These are phyloP conservation scores for Sextonia rubra DNA, from an alignment of 164 flowering plant species.

Conservation along the genomic window DNA sequence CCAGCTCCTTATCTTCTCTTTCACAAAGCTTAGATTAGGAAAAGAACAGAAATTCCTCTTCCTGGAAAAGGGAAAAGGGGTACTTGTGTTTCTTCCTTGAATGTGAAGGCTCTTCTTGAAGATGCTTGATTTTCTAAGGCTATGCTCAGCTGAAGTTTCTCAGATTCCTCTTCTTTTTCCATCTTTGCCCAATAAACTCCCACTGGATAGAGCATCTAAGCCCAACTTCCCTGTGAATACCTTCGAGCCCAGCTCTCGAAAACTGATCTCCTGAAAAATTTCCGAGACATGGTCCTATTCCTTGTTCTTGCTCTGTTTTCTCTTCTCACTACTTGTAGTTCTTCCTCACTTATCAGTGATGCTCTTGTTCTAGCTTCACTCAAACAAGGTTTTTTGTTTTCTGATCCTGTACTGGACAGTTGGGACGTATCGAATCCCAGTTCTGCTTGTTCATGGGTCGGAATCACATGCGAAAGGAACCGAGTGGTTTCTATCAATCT, in stretches of 20 bases:
- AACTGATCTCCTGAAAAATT: constrained; percentile 18
- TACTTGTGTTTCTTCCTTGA: constrained; percentile 49
- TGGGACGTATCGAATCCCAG: constrained; percentile 55
- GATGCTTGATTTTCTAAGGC: constrained; percentile 49
- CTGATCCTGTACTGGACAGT: constrained; percentile 28
- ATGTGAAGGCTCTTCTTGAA: constrained; percentile 57
- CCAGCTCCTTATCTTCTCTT: not conserved
- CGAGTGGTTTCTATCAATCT: constrained; percentile 41
- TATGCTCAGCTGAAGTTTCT: constrained; percentile 38
- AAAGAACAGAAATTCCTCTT: constrained; percentile 15
- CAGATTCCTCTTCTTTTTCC: constrained; percentile 47
- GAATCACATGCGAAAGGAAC: constrained; percentile 40
- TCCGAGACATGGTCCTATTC: constrained; percentile 28
- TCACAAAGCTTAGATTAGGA: constrained; percentile 6
- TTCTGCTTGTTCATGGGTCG: constrained; percentile 64
- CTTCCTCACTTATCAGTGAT: constrained; percentile 48
- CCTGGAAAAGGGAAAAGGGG: constrained; percentile 21
- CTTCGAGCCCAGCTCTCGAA: constrained; percentile 24
- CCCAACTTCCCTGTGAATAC: constrained; percentile 25
- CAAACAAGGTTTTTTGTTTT: constrained; percentile 46
- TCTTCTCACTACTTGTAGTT: constrained; percentile 24
- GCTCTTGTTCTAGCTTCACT: constrained; percentile 47
- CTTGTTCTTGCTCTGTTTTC: constrained; percentile 45
- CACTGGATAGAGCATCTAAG: constrained; percentile 25
- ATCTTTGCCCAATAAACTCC: constrained; percentile 29